These are phyloP conservation scores for Histomonas meleagridis DNA, from an alignment of 208 protist genomes.

Conservation along the genomic window DNA sequence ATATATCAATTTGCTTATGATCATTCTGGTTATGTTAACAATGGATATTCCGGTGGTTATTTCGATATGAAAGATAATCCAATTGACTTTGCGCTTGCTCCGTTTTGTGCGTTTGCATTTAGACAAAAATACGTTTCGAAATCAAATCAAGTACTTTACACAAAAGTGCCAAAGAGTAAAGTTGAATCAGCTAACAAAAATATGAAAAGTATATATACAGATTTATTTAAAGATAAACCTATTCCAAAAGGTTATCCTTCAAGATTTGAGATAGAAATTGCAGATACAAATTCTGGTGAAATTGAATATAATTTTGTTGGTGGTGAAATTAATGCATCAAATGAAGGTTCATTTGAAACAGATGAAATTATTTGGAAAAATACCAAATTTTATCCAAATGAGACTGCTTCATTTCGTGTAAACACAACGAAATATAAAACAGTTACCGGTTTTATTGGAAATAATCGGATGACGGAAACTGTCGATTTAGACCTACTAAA, in stretches of 20 bases:
- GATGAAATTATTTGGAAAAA: not conserved
- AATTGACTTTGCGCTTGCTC: not conserved
- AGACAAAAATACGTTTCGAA: not conserved
- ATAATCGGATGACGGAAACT: no score
- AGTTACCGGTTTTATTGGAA: not conserved
- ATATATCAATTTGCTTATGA: not conserved
- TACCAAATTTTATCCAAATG: no score
- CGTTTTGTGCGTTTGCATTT: not conserved
- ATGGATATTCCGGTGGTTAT: not conserved
- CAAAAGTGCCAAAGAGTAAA: not conserved
- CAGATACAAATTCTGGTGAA: not conserved
- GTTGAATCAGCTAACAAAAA: not conserved
- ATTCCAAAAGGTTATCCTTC: not conserved
- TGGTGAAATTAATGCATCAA: not conserved
- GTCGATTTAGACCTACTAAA: not conserved
- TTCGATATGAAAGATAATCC: not conserved
- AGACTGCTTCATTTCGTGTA: not conserved
- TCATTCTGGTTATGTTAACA: not conserved
- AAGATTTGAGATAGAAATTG: not conserved
- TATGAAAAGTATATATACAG: not conserved
- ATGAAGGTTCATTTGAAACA: not conserved
- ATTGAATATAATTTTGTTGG: not conserved
- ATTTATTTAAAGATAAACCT: not conserved
- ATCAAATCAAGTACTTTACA: not conserved
- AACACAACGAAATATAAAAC: not conserved